These are phyloP conservation scores for Fusarium redolens DNA, from an alignment of 2,329 filamentous ascomycete species.

Conservation along the genomic window DNA sequence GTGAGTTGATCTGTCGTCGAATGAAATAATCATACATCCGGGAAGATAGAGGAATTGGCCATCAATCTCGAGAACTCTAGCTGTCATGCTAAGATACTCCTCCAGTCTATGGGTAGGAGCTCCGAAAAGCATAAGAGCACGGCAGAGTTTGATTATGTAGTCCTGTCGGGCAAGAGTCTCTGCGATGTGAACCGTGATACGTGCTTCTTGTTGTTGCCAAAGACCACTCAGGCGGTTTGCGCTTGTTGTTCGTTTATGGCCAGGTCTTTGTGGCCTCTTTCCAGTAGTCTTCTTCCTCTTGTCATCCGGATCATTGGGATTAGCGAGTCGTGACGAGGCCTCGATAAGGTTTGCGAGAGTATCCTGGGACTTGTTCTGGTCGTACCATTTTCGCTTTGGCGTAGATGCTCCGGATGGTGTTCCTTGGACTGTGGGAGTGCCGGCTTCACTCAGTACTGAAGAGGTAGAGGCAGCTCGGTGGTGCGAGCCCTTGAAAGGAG, in stretches of 20 bases:
- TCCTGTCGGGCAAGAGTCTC: conserved; percentile 80
- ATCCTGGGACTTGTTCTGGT: conserved; percentile 59
- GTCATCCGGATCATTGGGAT: conserved; percentile 42
- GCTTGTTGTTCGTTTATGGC: conserved; percentile 53
- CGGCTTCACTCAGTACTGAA: conserved; percentile 46
- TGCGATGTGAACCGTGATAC: conserved; percentile 65
- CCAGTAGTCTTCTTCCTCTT: conserved; percentile 34
- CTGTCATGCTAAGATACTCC: conserved; percentile 88
- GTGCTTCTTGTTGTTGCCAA: conserved; percentile 58
- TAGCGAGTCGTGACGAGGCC: conserved; percentile 58
- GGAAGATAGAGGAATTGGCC: conserved; percentile 91
- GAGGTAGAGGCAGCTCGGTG: conserved; percentile 39
- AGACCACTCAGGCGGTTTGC: conserved; percentile 52
- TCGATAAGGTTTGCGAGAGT: conserved; percentile 60
- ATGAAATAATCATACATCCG: conserved; percentile 92
- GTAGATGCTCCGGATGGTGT: conserved; percentile 54
- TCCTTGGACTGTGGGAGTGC: conserved; percentile 52
- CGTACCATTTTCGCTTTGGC: conserved; percentile 61
- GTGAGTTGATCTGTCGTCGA: conserved; percentile 76
- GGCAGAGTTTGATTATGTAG: conserved; percentile 86
- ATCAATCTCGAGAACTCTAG: conserved; percentile 85
- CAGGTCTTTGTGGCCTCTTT: conserved; percentile 48
- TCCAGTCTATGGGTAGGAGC: conserved; percentile 91
- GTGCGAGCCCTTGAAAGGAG: conserved; percentile 32
- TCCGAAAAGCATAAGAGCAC: conserved; percentile 86